Conservation (phyloP, 306 rosid species). For the Inga laurina region DNA sequence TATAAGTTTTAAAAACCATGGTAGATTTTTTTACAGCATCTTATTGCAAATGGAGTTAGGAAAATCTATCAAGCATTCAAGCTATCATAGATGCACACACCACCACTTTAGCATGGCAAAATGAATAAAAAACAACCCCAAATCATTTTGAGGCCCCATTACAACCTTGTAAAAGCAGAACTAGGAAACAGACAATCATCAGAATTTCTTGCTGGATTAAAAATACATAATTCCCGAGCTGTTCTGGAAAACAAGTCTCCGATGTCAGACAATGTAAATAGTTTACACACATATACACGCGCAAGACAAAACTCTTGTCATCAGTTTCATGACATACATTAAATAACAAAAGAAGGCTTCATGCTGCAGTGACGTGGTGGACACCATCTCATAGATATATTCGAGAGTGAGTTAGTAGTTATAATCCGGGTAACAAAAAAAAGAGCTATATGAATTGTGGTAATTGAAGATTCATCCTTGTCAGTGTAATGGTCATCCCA, state of each 20-base stretch:
- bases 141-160: background rate
- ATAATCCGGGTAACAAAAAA: constrained; percentile 5
- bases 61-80: constrained; percentile 13
- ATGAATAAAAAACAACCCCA: background rate
- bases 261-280: background rate
- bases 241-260: background rate
- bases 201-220: background rate
- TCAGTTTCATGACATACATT: background rate
- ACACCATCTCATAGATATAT: background rate
- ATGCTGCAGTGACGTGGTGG: background rate
- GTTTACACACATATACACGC: background rate
- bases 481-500: background rate
- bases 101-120: background rate
- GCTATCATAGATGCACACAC: background rate
- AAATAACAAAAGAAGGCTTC: background rate
- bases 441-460: background rate
- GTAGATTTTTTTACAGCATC: background rate
- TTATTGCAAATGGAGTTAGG: constrained; percentile 7
- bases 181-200: background rate
- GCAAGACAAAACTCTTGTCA: constrained; percentile 6
- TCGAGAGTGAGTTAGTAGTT: background rate
- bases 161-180: background rate
- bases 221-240: background rate
- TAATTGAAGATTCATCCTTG: constrained; percentile 10
- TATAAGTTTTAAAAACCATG: background rate